Evolutionary conservation across 352 stramenopile species (phyloP).

Genomic region (Hyphochytrium catenoides): DNA sequence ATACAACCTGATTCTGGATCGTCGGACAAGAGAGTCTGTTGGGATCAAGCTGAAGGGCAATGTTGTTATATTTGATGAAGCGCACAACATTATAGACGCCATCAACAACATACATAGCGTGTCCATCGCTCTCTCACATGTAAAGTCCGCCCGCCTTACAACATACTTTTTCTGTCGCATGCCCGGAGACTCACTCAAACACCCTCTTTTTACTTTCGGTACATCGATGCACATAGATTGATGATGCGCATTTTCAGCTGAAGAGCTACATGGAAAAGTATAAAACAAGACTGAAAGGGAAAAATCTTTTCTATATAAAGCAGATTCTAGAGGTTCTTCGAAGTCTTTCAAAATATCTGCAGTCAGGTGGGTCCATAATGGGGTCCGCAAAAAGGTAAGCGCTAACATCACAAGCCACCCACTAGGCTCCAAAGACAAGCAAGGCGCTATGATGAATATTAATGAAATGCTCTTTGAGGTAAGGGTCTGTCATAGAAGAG

Average conservation of each 20-base stretch:
- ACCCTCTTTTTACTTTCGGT: neutral
- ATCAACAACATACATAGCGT: constrained; percentile 74
- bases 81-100: constrained; percentile 94
- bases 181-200: too few relatives aligned
- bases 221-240: too few relatives aligned
- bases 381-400: too few relatives aligned
- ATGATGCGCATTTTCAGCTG: too few relatives aligned
- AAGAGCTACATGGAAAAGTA: constrained; percentile 13
- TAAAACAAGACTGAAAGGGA: constrained; percentile 55
- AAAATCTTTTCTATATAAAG: constrained; percentile 68
- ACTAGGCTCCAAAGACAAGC: too few relatives aligned
- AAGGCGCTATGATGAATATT: too few relatives aligned
- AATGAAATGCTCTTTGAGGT: too few relatives aligned
- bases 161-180: too few relatives aligned
- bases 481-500: too few relatives aligned
- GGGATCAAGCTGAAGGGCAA: constrained; percentile 54
- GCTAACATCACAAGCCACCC: too few relatives aligned
- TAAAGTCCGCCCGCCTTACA: too few relatives aligned
- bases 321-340: constrained; percentile 50
- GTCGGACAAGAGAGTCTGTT: constrained; percentile 62
- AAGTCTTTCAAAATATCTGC: constrained; percentile 42
- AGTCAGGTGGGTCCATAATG: constrained; percentile 16
- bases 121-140: constrained; percentile 9
- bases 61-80: constrained; percentile 95
- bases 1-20: constrained; percentile 75